These are phyloP conservation scores for Cylindrotheca closterium DNA, from an alignment of 108 stramenopile species.

Conservation along the genomic window DNA sequence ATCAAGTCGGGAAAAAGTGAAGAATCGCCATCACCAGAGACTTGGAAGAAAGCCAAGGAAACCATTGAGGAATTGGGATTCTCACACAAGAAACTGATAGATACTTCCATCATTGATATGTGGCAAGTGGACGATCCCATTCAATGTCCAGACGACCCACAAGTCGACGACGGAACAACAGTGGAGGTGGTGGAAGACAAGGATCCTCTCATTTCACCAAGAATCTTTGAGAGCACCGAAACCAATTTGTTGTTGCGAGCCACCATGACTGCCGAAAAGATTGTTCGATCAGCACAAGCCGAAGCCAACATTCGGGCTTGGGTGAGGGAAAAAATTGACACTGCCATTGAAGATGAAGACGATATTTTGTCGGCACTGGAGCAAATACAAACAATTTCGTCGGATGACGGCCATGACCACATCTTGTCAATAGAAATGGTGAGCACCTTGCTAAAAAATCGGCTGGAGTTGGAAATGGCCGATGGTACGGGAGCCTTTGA, in stretches of 20 bases:
- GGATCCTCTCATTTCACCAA: conserved; percentile 5
- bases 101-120: conserved; percentile 17
- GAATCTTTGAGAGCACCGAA: conserved; percentile 7
- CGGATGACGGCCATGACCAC: conserved; percentile 1
- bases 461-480: conserved; percentile 57
- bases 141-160: conserved; percentile 5
- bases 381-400: not conserved
- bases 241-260: not conserved
- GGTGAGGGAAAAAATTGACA: conserved; percentile 32
- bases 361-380: not conserved
- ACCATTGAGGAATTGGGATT: conserved; percentile 4
- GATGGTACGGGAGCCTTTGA: conserved; percentile 71
- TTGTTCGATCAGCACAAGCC: conserved; percentile 14
- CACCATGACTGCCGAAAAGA: conserved; percentile 6
- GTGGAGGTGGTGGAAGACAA: conserved; percentile 19
- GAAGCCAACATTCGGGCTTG: conserved; percentile 33
- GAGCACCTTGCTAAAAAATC: conserved; percentile 35
- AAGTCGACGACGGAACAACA: not conserved
- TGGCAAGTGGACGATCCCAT: conserved; percentile 21
- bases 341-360: conserved; percentile 14
- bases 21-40: not conserved
- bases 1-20: too few species aligned
- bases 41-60: conserved; percentile 9
- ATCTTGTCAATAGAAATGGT: conserved; percentile 1
- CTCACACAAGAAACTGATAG: conserved; percentile 5